Base-by-base conservation (phyloP, 1,139 yeast species). In the Hemisphaericaspora xylofermentans region DNA sequence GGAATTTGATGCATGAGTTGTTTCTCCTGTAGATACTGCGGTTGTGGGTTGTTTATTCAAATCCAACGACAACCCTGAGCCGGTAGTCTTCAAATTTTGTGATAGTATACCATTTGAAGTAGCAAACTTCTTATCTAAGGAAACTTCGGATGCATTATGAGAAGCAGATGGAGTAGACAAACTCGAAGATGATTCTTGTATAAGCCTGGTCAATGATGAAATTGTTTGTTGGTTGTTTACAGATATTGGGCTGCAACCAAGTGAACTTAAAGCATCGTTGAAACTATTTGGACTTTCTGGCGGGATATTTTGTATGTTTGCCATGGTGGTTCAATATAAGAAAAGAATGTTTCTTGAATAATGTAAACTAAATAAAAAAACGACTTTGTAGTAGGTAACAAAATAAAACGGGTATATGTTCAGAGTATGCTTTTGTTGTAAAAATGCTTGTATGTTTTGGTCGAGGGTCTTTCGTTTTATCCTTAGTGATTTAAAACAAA, bases 171-270 rank as follows among this genome's bases (percentile, higher is more conserved):
- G 69, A 17, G 60, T 49, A 33, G 57, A 48, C 30, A 52, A 53
- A 28, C 58, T 57, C 28, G 68, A 59, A 44, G 59, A 57, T 22
- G 69, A 64, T 45, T 71, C 76, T 44, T 68, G 64, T 46, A 72
- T 58, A 19, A 72, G 64, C 42, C 73, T 54, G 13, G 78, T 72
- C 48, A 72, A 61, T n/a, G 76, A 68, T 39, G 69, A 61, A 35
- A 67, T 52, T 27, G 64, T 57, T 30, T 51, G 48, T 35, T 53
- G 46, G 43, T 27, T 33, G 43, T 22, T 26, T 6, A n/a, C 16
- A 25, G 45, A 17, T 18, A 41, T 32, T 41, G 41, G 33, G 36
- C 41, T 35, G 33, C 36, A 16, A 19, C 26, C 16, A 33, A 30
- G 33, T 14, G 30, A 17, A n/a, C 24, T 36, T 22, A 38, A 26